Base-by-base conservation (phyloP, 108 stramenopile species). In the Schizochytrium sp. region DNA sequence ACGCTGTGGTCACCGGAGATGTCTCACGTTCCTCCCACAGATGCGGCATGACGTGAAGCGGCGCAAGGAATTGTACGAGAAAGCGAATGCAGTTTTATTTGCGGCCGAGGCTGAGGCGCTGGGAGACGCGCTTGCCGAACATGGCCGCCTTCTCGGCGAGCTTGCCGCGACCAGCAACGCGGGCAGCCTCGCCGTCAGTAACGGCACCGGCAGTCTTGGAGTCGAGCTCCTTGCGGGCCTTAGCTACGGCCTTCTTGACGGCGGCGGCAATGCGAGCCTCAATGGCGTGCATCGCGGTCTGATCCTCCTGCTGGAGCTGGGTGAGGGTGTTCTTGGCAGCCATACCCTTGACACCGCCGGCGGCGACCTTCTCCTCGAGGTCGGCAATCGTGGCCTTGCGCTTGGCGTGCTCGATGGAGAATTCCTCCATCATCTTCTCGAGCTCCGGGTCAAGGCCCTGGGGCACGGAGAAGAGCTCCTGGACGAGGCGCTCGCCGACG, bases 271-370 rank as follows among this genome's bases (percentile, higher is more conserved):
- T 55, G 34, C 53, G 55, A 23, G 55, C 53, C 44, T 88, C 87
- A 18, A 88, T 25, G 58, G 23, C 21, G 87, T 88, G 59, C 87
- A 60, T 60, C 44, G 51, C 58, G 34, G 87, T 60, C 87, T 59
- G 25, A 44, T 88, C 87, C 5, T 34, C 44, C 53, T 4, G 10
- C 34, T 60, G 29, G 58, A 88, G 58, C 28, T 41, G 23, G 44
- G 4, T 5, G 21, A 88, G 87, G 12, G 51, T 59, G 16, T 88
- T 23, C 58, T 45, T 16, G 5, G 87, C 87, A 21, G 87, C 87
- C 87, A 88, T 88, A 44, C 87, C 87, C 60, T 88, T 59, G 43
- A 88, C 59, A 10, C 87, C 87, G 21, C 87, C 87, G 5, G 8
- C 18, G 18, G 10, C 87, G 28, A 55, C 87, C 87, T 88, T 88